A percentile compares a stretch with the other conserved stretches of the same genome.
Evolutionary conservation across 2,329 filamentous ascomycete species (phyloP).

Genomic region (Colletotrichum orchidophilum): DNA sequence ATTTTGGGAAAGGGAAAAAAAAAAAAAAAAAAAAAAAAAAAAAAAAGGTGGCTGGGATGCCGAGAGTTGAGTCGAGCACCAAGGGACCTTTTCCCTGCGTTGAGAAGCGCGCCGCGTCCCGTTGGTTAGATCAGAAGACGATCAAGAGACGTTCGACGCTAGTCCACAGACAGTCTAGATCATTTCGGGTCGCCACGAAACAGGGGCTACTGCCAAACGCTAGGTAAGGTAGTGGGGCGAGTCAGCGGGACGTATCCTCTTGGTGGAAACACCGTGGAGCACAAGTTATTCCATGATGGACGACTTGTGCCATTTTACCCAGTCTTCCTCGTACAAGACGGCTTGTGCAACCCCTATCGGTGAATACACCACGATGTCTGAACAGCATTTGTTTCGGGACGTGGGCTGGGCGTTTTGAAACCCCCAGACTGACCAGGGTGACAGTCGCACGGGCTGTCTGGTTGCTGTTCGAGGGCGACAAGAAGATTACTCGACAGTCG

Average conservation of each 20-base stretch:
- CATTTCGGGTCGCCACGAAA: conserved; percentile 11
- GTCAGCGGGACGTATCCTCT: background rate
- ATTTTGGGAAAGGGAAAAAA: background rate
- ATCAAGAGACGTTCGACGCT: conserved; percentile 8
- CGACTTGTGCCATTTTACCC: conserved; percentile 12
- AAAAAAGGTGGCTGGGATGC: conserved; percentile 40
- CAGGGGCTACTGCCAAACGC: conserved; percentile 7
- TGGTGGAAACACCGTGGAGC: conserved; percentile 10
- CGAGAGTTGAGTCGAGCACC: conserved; percentile 1
- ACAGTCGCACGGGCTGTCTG: conserved; percentile 7
- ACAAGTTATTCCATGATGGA: conserved; percentile 11
- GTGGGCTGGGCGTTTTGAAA: conserved; percentile 25
- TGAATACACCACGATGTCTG: conserved; percentile 34
- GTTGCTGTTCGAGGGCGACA: conserved; percentile 10
- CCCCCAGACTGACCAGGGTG: conserved; percentile 17
- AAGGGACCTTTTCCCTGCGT: conserved; percentile 29
- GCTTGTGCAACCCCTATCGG: conserved; percentile 32
- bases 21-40: conserved; percentile 28
- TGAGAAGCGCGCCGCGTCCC: conserved; percentile 21
- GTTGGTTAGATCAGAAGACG: conserved; percentile 20
- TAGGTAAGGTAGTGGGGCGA: background rate
- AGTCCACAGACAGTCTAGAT: background rate
- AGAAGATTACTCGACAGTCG: conserved; percentile 12
- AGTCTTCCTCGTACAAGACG: conserved; percentile 19
- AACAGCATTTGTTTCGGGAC: conserved; percentile 25